Conservation (phyloP, 257 asterid genomes). For the Nyctanthes arbortristis region DNA sequence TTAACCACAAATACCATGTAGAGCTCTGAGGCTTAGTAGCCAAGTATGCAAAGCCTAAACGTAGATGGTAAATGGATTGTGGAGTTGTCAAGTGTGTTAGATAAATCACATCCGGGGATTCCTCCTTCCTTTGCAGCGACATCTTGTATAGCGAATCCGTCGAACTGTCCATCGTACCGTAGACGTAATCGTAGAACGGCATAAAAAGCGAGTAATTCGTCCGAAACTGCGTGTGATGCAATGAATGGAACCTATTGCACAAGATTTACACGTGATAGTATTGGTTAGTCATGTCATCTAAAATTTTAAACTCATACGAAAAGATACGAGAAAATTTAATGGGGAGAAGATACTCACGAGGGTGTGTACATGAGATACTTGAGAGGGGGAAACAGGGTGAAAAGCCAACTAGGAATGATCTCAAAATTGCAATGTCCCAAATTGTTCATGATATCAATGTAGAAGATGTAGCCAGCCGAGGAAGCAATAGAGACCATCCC, state of each 20-base stretch:
- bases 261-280: background rate
- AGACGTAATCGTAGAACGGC: conserved; percentile 60
- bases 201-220: conserved; percentile 63
- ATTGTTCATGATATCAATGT: conserved; percentile 21
- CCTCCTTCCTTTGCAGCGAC: conserved; percentile 38
- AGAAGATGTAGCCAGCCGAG: background rate
- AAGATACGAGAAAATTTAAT: too few relatives aligned
- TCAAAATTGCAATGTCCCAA: conserved; percentile 31
- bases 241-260: conserved; percentile 47
- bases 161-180: conserved; percentile 48
- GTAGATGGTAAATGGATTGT: conserved; percentile 51
- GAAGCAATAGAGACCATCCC: background rate
- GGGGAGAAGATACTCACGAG: conserved; percentile 11
- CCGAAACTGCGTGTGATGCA: conserved; percentile 65
- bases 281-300: too few relatives aligned
- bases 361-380: conserved; percentile 22
- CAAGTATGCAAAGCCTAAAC: conserved; percentile 50
- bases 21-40: conserved; percentile 48
- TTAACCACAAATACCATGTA: conserved; percentile 45
- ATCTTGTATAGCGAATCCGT: conserved; percentile 41
- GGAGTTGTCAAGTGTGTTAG: conserved; percentile 55
- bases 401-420: conserved; percentile 21
- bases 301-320: too few relatives aligned
- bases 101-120: conserved; percentile 43
- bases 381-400: conserved; percentile 19